Evolutionary conservation across 2,329 filamentous ascomycete species (phyloP), one percentile per base, ranked within the genome.

Genomic region (Onygenales sp.): DNA sequence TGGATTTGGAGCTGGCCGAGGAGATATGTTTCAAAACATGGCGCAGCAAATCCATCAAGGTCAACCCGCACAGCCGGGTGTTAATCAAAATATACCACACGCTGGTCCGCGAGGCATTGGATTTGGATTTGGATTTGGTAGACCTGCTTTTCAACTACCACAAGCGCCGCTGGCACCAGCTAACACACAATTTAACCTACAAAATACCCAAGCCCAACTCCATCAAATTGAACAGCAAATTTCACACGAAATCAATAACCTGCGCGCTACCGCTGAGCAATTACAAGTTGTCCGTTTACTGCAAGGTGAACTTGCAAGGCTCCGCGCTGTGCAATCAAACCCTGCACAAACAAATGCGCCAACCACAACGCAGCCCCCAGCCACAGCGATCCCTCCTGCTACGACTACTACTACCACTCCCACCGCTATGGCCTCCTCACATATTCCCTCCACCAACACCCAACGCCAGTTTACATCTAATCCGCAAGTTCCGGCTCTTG

Each of bases 211-310:
- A 49, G 69, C 49, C 21, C 81, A 89, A 53, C 71, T 93, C 36
- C 73, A 78, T 36, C 78, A 84, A 42, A 77, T 89, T 11, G 85
- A 89, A 59, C 79, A 84, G 52, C 80, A 86, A 52, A 76, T 93
- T 27, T 76, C 84, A 59, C 79, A 82, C 53, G 86, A 91, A 63
- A 76, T 88, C 36, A 76, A 80, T 46, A 73, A 72, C 43, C 72
- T 92, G 14, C 80, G 84, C 45, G 64, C 79, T 36, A 81, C 82
- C 13, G 80, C 86, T 50, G 79, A 84, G 36, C 86, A 93, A 64
- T 66, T 91, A 4, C 78, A 82, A 47, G 72, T 81, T n/a, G 72
- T 90, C n/a, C 79, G 84, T 51, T 71, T 82, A 13, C 74, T 93
- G 56, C 79, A 87, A 56, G 71, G 73, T 17, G 88, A 93, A 65